Conservation (phyloP, 208 protist genomes). For the Leishmania tropica region DNA sequence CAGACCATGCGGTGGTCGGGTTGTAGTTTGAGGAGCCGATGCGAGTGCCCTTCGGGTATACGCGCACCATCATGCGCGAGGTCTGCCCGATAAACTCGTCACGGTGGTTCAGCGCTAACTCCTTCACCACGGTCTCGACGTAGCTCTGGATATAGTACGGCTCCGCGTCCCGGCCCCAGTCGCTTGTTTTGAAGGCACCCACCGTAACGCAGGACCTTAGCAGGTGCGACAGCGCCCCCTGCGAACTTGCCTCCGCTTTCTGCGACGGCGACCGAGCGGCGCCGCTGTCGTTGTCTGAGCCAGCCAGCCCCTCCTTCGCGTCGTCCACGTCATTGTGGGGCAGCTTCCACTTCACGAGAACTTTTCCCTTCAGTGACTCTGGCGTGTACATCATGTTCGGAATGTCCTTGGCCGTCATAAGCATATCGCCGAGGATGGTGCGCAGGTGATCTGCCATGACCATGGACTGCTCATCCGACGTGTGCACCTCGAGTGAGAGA, state of each 20-base stretch:
- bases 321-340: conserved; percentile 36
- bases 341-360: conserved; percentile 73
- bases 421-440: conserved; percentile 50
- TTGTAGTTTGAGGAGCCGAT: conserved; percentile 94
- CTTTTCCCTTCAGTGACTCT: conserved; percentile 48
- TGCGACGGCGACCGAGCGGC: background rate
- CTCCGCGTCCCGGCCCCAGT: conserved; percentile 55
- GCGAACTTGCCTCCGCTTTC: conserved; percentile 17
- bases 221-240: conserved; percentile 23
- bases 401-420: conserved; percentile 43
- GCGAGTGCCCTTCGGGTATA: conserved; percentile 93
- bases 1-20: conserved; percentile 76
- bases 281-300: background rate
- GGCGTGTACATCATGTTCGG: conserved; percentile 46
- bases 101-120: conserved; percentile 23
- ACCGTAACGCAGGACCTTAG: conserved; percentile 50
- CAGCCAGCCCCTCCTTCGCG: conserved; percentile 17
- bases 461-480: conserved; percentile 49
- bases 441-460: conserved; percentile 69
- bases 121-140: conserved; percentile 51
- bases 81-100: conserved; percentile 59
- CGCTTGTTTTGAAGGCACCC: conserved; percentile 42
- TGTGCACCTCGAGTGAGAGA: conserved; percentile 87
- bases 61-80: conserved; percentile 69
- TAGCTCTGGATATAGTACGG: conserved; percentile 63